Base-by-base conservation (phyloP, 2,329 filamentous ascomycete genomes). In the Cucurbitaria berberidis region DNA sequence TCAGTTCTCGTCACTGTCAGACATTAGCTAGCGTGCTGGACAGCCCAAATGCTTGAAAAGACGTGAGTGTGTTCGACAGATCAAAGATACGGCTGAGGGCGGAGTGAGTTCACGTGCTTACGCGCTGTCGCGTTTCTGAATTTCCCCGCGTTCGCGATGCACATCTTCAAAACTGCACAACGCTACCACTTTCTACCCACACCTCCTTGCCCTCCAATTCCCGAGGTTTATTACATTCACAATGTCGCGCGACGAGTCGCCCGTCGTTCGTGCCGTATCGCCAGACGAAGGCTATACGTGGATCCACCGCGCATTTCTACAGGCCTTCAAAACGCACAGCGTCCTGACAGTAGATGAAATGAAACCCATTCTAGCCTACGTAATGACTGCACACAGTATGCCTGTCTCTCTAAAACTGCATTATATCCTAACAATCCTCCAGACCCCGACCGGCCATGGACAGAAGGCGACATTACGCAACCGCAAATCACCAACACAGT, bases 251-350 rank as follows among this genome's bases (percentile, higher is more conserved):
- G 56, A 51, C 15, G 52, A 54, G 5, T 57, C 62, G 1, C 57
- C 63, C 0, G 45, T 62, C 3, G 59, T 63, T 1, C 59, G 57
- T 40, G 45, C 57, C 6, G 55, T 40, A 15, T 41, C 50, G 18
- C 57, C 54, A 36, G 57, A 59, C 5, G 56, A 56, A 18, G 38
- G 48, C 21, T 71, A 71, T 43, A 63, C 60, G 13, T 55, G 96
- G 70, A 82, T 82, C 57, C 90, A 97, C 73, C 88, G 91, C 51
- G 93, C 93, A 8, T 96, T 99, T 69, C 81, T 98, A 0, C 95
- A 99, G 76, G 90, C 90, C 43, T 87, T 99, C 62, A 82, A 97
- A 74, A 86, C 90, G 3, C 86, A 88, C 44, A 89, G 90, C 19
- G 86, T 86, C 39, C 81, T 98, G 74, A 96, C 90, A 0, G 85